A percentile compares a stretch with the other conserved stretches of the same genome.
These are phyloP conservation scores for Aspergillus cristatus DNA, from an alignment of 495 filamentous ascomycete species.

Conservation along the genomic window DNA sequence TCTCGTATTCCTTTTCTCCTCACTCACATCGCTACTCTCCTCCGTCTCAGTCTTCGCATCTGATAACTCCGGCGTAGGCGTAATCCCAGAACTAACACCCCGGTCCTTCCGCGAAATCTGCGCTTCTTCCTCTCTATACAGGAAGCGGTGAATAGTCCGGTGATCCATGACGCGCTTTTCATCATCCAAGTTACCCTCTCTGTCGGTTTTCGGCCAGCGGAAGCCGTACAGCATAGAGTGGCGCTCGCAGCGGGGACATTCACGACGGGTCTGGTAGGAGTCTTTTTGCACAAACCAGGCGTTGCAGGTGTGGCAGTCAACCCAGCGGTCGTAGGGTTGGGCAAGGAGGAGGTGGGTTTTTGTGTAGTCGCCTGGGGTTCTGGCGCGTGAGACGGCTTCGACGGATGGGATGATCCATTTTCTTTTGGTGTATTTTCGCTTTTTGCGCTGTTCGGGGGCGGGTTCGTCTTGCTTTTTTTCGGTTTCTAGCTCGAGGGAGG, in stretches of 20 bases:
- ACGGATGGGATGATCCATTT: constrained; percentile 33
- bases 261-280: constrained; percentile 72
- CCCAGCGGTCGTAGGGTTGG: constrained; percentile 69
- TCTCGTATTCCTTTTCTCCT: constrained; percentile 25
- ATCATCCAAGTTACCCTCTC: constrained; percentile 57
- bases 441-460: constrained; percentile 11
- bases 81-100: constrained; percentile 27
- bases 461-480: constrained; percentile 9
- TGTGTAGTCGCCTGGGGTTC: constrained; percentile 68
- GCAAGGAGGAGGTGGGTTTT: constrained; percentile 63
- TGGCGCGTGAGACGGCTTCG: constrained; percentile 31
- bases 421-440: constrained; percentile 8
- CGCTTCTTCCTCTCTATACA: constrained; percentile 56
- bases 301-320: constrained; percentile 75
- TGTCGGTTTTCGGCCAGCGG: constrained; percentile 90
- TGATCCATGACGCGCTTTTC: constrained; percentile 73
- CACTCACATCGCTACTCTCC: constrained; percentile 25
- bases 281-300: constrained; percentile 76
- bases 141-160: constrained; percentile 59
- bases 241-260: constrained; percentile 86
- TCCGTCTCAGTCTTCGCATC: constrained; percentile 32
- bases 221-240: constrained; percentile 95
- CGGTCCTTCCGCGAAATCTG: constrained; percentile 41
- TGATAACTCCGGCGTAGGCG: constrained; percentile 30
- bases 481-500: constrained; percentile 20